Evolutionary conservation across 1,139 yeast species (phyloP), one percentile per base, ranked within the genome.

Genomic region (Williopsis jadinii): DNA sequence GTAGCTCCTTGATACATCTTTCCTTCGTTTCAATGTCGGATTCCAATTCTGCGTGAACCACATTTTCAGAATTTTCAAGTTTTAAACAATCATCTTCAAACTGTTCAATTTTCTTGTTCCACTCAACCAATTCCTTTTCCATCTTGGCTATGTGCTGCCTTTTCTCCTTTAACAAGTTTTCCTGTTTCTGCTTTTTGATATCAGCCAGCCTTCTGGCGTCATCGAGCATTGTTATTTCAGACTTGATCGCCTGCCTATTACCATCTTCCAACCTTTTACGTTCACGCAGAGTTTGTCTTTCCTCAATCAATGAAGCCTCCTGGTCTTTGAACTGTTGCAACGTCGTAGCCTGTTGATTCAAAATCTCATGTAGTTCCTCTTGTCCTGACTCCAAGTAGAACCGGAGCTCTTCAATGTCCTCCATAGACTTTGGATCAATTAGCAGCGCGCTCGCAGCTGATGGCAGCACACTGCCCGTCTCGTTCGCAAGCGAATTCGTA

Each of bases 181-280:
- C 58, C 34, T 60, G 63, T 14, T 61, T 58, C 1, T 58, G 42
- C 14, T 62, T 60, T 42, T 64, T 57, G 32, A 51, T 40, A 35
- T 61, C 63, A 6, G 63, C 54, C 29, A 58, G 54, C 42, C 63
- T 53, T 42, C 66, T 58, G 5, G 64, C 56, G 36, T 64, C 68
- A 45, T 77, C 83, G 15, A 75, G 54, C 32, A 67, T 56, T 45
- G 73, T 73, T 34, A 68, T 67, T 47, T 76, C 82, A 6, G 70
- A 63, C 38, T 73, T 63, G 37, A 73, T 56, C 43, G 69, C 67
- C 11, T 71, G 60, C 35, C 80, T 62, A 42, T 66, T 68, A n/a
- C 61, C 60, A 50, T 76, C 82, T 41, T 74, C 80, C 12, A 64
- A 58, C 44, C 63, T 68, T 47, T 73, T 67, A 30, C 72, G 63